Evolutionary conservation across 306 rosid genomes (phyloP).

Genomic region (Vigna unguiculata): DNA sequence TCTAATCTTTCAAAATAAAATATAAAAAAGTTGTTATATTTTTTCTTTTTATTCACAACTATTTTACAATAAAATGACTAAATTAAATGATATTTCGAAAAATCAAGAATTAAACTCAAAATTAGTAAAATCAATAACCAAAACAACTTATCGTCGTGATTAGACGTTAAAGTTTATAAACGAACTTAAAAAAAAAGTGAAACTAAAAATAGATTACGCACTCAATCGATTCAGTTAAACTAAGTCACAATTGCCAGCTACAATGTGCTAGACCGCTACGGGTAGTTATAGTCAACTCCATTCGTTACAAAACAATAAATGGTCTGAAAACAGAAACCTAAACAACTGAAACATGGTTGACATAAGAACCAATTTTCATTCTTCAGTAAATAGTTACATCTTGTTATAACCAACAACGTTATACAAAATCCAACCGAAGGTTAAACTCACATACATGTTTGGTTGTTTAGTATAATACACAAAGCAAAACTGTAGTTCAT

Average conservation of each 20-base stretch:
- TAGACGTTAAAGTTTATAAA: neutral
- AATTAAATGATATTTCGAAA: neutral
- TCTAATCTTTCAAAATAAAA: too few species aligned
- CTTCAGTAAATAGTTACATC: neutral
- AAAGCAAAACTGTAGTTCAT: conserved; percentile 39
- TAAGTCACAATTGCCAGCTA: conserved; percentile 9
- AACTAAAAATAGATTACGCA: neutral
- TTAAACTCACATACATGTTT: neutral
- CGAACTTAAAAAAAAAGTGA: neutral
- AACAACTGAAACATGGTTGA: neutral
- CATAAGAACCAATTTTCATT: neutral
- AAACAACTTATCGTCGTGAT: neutral
- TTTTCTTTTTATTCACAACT: too few species aligned
- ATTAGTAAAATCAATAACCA: neutral
- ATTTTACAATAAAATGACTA: too few species aligned
- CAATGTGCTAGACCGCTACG: neutral
- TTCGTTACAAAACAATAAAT: neutral
- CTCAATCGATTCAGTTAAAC: neutral
- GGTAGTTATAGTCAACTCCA: neutral
- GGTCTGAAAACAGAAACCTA: conserved; percentile 11
- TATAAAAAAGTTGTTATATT: too few species aligned
- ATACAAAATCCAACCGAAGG: conserved; percentile 6
- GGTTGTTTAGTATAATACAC: conserved; percentile 27
- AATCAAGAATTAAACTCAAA: too few species aligned
- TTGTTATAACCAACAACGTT: conserved; percentile 27